A percentile compares a stretch with the other conserved stretches of the same genome.
Evolutionary conservation across 331 rosid genomes (phyloP).

Genomic region (Pyracantha coccinea): DNA sequence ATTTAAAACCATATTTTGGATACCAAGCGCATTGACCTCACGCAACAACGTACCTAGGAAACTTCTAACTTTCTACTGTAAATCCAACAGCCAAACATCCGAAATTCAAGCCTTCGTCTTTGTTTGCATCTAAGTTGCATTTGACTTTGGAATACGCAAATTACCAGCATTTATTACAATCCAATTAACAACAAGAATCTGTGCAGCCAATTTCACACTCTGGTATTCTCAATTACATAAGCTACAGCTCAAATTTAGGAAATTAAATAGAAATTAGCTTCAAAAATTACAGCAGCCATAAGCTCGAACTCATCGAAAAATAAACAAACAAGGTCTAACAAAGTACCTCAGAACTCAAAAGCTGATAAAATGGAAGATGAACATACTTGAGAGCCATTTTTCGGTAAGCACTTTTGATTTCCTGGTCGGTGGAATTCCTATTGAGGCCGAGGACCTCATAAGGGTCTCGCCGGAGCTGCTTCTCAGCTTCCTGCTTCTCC

Average conservation of each 20-base stretch:
- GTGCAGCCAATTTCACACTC: neutral
- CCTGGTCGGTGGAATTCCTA: slow-evolving; percentile 82
- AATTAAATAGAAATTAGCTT: neutral
- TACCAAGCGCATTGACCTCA: too few relatives aligned
- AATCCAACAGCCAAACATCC: neutral
- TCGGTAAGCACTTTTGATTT: slow-evolving; percentile 87
- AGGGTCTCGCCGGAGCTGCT: slow-evolving; percentile 82
- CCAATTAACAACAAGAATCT: neutral
- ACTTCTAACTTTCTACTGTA: neutral
- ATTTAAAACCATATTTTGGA: too few relatives aligned
- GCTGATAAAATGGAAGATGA: neutral
- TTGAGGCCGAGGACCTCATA: slow-evolving; percentile 92
- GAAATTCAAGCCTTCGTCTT: neutral
- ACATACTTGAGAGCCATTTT: slow-evolving; percentile 96
- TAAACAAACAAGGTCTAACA: neutral
- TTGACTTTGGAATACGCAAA: neutral
- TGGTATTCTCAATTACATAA: neutral
- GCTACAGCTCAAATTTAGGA: too few relatives aligned
- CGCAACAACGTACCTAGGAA: too few relatives aligned
- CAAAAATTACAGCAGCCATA: neutral
- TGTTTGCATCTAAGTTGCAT: neutral
- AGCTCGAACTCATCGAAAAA: neutral
- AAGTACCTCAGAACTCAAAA: neutral
- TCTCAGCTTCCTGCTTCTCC: slow-evolving; percentile 62
- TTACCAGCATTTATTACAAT: neutral